Evolutionary conservation across 202 grass and related monocot genomes (phyloP).

Genomic region (Panicum virgatum): DNA sequence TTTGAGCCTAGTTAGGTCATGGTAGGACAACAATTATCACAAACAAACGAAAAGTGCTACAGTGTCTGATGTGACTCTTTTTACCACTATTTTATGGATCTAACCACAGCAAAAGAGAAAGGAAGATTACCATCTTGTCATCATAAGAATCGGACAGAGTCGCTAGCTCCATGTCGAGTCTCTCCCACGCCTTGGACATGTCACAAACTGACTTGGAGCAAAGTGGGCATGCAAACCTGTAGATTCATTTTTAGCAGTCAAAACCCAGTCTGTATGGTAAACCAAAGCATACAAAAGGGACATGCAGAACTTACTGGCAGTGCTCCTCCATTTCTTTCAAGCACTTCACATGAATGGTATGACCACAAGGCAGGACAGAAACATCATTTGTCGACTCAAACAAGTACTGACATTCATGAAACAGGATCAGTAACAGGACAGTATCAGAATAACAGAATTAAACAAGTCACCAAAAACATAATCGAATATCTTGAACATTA

Average conservation of each 20-base stretch:
- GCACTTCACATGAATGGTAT: constrained; percentile 88
- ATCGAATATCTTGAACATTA: not conserved
- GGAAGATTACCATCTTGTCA: constrained; percentile 64
- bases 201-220: constrained; percentile 98
- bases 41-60: too few relatives aligned
- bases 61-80: too few relatives aligned
- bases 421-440: constrained; percentile 20
- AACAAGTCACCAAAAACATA: not conserved
- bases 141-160: constrained; percentile 62
- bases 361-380: constrained; percentile 76
- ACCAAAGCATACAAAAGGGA: not conserved
- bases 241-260: constrained; percentile 6
- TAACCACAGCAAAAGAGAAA: not conserved
- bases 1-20: too few relatives aligned
- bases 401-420: constrained; percentile 62
- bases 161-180: constrained; percentile 75
- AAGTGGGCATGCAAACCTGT: constrained; percentile 81
- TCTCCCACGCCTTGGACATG: constrained; percentile 97
- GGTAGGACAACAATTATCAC: too few relatives aligned
- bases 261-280: not conserved
- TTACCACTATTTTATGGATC: too few relatives aligned
- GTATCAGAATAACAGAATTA: not conserved
- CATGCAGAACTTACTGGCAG: constrained; percentile 60
- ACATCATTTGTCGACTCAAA: constrained; percentile 84
- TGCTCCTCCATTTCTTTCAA: constrained; percentile 95